phyloP scores from a whole-genome alignment of 768 basidiomycete genomes.

The Mycena chlorophos region DNA sequence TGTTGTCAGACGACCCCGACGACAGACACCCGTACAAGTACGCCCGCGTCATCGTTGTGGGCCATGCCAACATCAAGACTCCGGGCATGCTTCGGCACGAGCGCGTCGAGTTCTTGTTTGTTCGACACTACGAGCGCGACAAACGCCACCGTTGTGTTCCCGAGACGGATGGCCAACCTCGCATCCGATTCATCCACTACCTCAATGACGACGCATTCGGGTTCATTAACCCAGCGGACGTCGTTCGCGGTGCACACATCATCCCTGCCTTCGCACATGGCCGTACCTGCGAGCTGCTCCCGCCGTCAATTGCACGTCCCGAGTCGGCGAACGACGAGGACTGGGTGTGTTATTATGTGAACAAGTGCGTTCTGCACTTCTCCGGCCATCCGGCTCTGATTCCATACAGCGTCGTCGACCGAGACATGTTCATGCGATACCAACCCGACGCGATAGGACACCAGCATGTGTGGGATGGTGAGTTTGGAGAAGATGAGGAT shows the following conservation, averaged over 20 bases:
- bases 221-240: constrained; percentile 37
- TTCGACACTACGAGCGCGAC: background rate
- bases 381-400: background rate
- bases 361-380: constrained; percentile 24
- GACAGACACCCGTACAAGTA: constrained; percentile 26
- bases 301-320: constrained; percentile 5
- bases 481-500: background rate
- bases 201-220: constrained; percentile 30
- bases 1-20: constrained; percentile 18
- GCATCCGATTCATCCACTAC: constrained; percentile 10
- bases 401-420: constrained; percentile 21
- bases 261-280: constrained; percentile 34
- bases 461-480: background rate
- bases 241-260: constrained; percentile 35
- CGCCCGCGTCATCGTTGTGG: constrained; percentile 22
- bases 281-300: constrained; percentile 7
- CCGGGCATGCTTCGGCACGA: background rate
- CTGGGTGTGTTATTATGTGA: constrained; percentile 31
- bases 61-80: constrained; percentile 23
- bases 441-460: constrained; percentile 27
- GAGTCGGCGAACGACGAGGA: constrained; percentile 20
- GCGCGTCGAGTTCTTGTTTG: background rate
- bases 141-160: background rate
- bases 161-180: constrained; percentile 10
- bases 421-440: constrained; percentile 28